phyloP scores from a whole-genome alignment of 2,329 filamentous ascomycete genomes.

The Nothomitra cinnamomea region DNA sequence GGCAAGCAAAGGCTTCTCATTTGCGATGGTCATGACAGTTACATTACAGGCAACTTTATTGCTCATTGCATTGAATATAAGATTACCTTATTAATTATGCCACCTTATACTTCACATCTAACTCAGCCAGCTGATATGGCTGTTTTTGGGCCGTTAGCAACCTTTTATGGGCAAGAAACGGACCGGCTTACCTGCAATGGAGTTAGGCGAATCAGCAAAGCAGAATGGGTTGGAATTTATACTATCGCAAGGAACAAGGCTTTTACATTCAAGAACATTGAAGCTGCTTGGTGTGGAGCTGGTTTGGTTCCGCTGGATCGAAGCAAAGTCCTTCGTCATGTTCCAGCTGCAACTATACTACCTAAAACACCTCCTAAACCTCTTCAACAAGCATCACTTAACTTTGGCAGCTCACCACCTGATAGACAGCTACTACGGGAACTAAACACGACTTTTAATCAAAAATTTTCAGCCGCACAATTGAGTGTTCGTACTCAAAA shows the following conservation, averaged over 20 bases:
- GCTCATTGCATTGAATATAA: too few relatives aligned
- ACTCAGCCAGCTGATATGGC: background rate
- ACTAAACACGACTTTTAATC: background rate
- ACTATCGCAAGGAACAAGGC: background rate
- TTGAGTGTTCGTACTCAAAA: background rate
- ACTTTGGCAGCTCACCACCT: background rate
- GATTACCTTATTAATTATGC: too few relatives aligned
- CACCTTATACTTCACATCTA: background rate
- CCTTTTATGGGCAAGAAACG: background rate
- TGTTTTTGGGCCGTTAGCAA: background rate
- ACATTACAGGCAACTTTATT: too few relatives aligned
- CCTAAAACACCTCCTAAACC: background rate
- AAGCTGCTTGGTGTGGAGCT: too few relatives aligned
- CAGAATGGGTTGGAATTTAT: background rate
- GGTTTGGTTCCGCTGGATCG: background rate
- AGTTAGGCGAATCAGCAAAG: background rate
- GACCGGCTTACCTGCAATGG: too few relatives aligned
- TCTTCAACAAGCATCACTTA: too few relatives aligned
- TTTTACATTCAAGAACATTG: too few relatives aligned
- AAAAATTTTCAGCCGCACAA: background rate
- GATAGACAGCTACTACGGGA: background rate
- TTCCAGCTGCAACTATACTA: background rate
- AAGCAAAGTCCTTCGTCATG: background rate
- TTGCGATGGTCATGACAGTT: too few relatives aligned
- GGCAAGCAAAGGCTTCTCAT: background rate